Conservation (phyloP, 768 basidiomycete genomes). For the Pulveroboletus sp. region DNA sequence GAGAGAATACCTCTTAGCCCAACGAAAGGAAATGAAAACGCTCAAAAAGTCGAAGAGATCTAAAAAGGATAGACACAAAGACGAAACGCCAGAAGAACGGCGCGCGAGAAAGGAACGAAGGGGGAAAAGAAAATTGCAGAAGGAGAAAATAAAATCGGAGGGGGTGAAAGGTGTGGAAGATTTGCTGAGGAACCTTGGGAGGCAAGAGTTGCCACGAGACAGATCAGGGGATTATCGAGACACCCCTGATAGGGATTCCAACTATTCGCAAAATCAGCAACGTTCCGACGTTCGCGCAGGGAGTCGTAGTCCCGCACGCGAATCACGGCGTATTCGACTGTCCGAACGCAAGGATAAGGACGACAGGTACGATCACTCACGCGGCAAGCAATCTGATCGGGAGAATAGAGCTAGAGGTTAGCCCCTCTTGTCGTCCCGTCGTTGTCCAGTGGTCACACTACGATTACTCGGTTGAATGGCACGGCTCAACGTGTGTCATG, state of each 20-base stretch:
- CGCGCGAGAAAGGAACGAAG: constrained; percentile 71
- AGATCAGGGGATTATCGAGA: constrained; percentile 5
- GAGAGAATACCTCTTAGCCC: constrained; percentile 83
- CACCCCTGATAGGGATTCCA: constrained; percentile 12
- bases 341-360: constrained; percentile 3
- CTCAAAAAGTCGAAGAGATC: constrained; percentile 56
- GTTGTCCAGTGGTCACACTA: neutral
- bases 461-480: neutral
- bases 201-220: constrained; percentile 22
- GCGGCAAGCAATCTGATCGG: neutral
- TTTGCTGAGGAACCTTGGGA: constrained; percentile 48
- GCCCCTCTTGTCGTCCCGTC: neutral
- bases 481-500: constrained; percentile 1
- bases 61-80: constrained; percentile 62
- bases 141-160: constrained; percentile 50
- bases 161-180: constrained; percentile 64
- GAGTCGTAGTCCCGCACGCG: constrained; percentile 20
- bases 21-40: constrained; percentile 68
- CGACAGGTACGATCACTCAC: constrained; percentile 5
- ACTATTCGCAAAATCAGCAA: constrained; percentile 4
- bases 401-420: constrained; percentile 2
- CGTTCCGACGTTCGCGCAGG: constrained; percentile 16
- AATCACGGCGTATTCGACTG: constrained; percentile 1
- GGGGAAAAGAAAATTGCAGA: constrained; percentile 60
- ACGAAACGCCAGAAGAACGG: constrained; percentile 78